Evolutionary conservation across 352 stramenopile species (phyloP).

Genomic region (Phytophthora ohioensis): DNA sequence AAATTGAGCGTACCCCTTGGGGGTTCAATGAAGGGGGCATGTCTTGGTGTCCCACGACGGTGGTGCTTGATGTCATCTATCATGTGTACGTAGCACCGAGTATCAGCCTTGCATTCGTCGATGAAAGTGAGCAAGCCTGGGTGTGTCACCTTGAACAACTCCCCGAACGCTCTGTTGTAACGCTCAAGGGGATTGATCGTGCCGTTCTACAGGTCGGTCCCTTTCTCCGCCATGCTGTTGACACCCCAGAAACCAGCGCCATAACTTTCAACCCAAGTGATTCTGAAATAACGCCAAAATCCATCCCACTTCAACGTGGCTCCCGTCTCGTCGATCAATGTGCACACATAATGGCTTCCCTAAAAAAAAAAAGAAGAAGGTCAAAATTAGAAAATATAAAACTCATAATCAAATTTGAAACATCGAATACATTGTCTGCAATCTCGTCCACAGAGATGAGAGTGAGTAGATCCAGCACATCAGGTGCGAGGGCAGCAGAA

Average conservation of each 20-base stretch:
- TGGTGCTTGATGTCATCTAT: background rate
- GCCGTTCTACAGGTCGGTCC: background rate
- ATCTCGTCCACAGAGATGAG: conserved; percentile 8
- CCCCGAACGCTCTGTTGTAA: conserved; percentile 13
- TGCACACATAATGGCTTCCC: background rate
- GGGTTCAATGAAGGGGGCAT: no score
- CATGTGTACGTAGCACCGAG: background rate
- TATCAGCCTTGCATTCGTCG: background rate
- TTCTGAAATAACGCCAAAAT: conserved; percentile 17
- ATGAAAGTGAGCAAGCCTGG: conserved; percentile 6
- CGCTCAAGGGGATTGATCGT: conserved; percentile 9
- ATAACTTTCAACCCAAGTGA: conserved; percentile 6
- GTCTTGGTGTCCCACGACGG: no score
- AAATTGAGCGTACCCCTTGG: no score
- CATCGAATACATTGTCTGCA: conserved; percentile 5
- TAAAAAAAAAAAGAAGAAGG: background rate
- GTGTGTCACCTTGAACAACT: conserved; percentile 1
- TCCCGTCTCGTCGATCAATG: background rate
- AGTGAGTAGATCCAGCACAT: conserved; percentile 1
- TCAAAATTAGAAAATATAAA: background rate
- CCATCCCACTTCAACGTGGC: conserved; percentile 11
- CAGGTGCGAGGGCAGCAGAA: background rate
- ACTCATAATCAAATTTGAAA: background rate
- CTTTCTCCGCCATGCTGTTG: background rate
- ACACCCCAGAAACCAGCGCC: conserved; percentile 8